Conservation (phyloP, 148 eudicot species). For the Oxyria digyna region DNA sequence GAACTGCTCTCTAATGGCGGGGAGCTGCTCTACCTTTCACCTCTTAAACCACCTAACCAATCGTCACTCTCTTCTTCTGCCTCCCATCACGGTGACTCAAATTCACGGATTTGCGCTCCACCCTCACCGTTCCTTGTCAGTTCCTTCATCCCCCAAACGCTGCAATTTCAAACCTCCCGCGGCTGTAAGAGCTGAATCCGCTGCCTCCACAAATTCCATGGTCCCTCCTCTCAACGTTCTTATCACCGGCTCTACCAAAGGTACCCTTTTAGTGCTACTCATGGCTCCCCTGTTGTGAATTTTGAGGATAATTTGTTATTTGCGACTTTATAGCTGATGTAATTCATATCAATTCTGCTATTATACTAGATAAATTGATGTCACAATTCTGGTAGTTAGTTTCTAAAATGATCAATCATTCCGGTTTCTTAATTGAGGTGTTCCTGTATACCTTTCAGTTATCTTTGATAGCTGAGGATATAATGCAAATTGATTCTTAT, state of each 20-base stretch:
- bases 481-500: not conserved
- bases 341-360: not conserved
- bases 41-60: not conserved
- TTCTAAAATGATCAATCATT: not conserved
- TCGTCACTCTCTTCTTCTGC: not conserved
- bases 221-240: slow-evolving; percentile 71
- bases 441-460: not conserved
- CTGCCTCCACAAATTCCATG: slow-evolving; percentile 34
- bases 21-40: slow-evolving; percentile 1
- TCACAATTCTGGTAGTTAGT: not conserved
- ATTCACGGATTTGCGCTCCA: not conserved
- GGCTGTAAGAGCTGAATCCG: slow-evolving; percentile 9
- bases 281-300: not conserved
- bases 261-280: slow-evolving; percentile 11
- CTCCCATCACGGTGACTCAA: not conserved
- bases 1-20: slow-evolving; percentile 1
- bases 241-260: slow-evolving; percentile 85
- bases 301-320: not conserved
- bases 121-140: not conserved
- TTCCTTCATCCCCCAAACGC: not conserved
- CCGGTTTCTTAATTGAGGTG: not conserved
- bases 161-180: not conserved
- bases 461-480: not conserved
- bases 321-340: not conserved
- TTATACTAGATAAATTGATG: not conserved